Conservation (phyloP, 2,329 filamentous ascomycete genomes). For the Coniochaeta sp. region DNA sequence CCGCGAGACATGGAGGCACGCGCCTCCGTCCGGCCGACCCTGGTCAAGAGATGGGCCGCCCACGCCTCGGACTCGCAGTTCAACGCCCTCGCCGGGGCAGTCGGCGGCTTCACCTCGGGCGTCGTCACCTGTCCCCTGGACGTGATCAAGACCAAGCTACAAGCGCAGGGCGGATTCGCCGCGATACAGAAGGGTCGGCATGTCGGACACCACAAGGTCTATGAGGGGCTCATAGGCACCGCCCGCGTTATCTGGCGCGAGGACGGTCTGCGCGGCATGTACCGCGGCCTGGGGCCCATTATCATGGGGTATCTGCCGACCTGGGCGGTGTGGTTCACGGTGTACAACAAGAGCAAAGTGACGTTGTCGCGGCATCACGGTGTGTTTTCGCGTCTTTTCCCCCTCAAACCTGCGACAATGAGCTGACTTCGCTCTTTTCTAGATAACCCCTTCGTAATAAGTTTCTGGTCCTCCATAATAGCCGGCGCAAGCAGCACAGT, state of each 20-base stretch:
- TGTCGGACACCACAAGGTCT: constrained; percentile 53
- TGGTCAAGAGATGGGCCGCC: constrained; percentile 49
- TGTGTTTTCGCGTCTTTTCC: constrained; percentile 27
- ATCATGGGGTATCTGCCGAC: constrained; percentile 93
- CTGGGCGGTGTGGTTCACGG: constrained; percentile 96
- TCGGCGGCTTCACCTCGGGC: constrained; percentile 86
- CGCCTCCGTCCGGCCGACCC: constrained; percentile 23
- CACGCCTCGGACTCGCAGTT: constrained; percentile 57
- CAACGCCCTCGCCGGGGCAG: constrained; percentile 79
- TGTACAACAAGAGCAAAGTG: constrained; percentile 85
- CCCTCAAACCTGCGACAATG: not conserved
- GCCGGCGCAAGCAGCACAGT: constrained; percentile 91
- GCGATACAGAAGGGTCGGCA: constrained; percentile 41
- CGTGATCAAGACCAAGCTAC: constrained; percentile 97
- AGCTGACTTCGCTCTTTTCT: constrained; percentile 1
- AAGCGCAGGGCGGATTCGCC: constrained; percentile 82
- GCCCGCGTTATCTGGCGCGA: constrained; percentile 78
- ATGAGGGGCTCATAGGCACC: constrained; percentile 82
- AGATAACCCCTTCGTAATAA: constrained; percentile 73
- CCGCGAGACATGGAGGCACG: constrained; percentile 17
- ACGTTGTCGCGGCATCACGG: constrained; percentile 62
- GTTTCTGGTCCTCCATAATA: constrained; percentile 82
- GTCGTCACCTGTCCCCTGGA: constrained; percentile 95
- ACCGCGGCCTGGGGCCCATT: constrained; percentile 89
- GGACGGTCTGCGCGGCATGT: constrained; percentile 85